Conservation (phyloP, 2,329 filamentous ascomycete genomes). For the Fusarium sp. region DNA sequence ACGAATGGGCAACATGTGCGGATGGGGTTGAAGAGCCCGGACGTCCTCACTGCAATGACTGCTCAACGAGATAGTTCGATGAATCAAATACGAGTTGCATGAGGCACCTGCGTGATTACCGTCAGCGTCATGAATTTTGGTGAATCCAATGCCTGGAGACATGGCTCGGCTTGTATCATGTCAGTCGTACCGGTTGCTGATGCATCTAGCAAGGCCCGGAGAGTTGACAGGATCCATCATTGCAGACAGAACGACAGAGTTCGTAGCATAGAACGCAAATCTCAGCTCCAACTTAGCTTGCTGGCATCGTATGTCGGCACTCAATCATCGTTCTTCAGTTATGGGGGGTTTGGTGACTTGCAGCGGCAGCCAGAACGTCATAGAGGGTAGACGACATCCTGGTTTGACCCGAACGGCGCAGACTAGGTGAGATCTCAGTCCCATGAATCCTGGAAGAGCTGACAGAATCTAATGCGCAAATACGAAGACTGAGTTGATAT, state of each 20-base stretch:
- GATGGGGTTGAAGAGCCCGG: fast-evolving
- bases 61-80: fast-evolving
- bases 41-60: neutral
- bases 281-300: neutral
- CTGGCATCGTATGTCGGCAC: no score
- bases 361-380: fast-evolving
- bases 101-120: neutral
- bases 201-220: neutral
- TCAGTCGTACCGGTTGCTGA: neutral
- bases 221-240: neutral
- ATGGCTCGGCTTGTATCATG: neutral
- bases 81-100: neutral
- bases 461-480: neutral
- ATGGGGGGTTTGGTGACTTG: neutral
- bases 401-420: neutral
- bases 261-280: no score
- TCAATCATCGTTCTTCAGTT: neutral
- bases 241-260: neutral
- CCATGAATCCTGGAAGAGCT: neutral
- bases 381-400: fast-evolving
- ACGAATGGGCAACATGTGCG: fast-evolving
- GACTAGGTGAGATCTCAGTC: neutral
- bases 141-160: neutral
- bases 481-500: neutral
- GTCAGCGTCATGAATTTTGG: neutral